These are phyloP conservation scores for Dionaea muscipula DNA, from an alignment of 179 eudicot genomes.

Conservation along the genomic window DNA sequence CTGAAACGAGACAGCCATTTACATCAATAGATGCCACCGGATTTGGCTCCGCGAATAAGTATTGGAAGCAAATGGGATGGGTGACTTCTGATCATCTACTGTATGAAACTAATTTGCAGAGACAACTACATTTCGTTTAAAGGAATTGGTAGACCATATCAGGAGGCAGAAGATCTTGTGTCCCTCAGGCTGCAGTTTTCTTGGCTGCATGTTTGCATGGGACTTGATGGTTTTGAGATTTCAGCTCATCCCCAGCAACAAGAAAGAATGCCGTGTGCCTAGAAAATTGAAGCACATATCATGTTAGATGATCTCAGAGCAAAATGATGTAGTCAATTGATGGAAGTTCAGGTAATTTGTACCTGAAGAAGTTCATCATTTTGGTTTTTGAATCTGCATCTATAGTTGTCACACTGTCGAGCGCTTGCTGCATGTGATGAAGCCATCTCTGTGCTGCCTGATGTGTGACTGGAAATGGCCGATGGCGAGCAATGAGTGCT, in stretches of 20 bases:
- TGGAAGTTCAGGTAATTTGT: slow-evolving; percentile 5
- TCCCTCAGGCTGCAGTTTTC: slow-evolving; percentile 26
- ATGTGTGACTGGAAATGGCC: slow-evolving; percentile 85
- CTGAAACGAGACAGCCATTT: too few species aligned
- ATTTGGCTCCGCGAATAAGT: too few species aligned
- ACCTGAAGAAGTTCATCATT: slow-evolving; percentile 92
- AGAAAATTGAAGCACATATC: not conserved
- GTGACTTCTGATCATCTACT: too few species aligned
- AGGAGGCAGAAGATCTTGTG: too few species aligned
- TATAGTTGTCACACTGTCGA: slow-evolving; percentile 47
- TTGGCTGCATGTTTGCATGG: slow-evolving; percentile 44
- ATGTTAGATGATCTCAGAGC: not conserved
- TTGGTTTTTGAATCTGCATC: slow-evolving; percentile 65
- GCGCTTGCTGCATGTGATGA: slow-evolving; percentile 77
- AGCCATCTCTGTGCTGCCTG: slow-evolving; percentile 94
- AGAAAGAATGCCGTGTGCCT: slow-evolving; percentile 95
- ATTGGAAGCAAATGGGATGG: too few species aligned
- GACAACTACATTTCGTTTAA: too few species aligned
- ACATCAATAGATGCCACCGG: too few species aligned
- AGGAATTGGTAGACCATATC: too few species aligned
- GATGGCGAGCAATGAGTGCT: slow-evolving; percentile 85
- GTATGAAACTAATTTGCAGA: too few species aligned
- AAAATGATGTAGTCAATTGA: not conserved
- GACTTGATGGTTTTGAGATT: slow-evolving; percentile 35
- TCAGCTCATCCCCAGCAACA: slow-evolving; percentile 88